These are phyloP conservation scores for Dentipellis fragilis DNA, from an alignment of 768 basidiomycete species.

Conservation along the genomic window DNA sequence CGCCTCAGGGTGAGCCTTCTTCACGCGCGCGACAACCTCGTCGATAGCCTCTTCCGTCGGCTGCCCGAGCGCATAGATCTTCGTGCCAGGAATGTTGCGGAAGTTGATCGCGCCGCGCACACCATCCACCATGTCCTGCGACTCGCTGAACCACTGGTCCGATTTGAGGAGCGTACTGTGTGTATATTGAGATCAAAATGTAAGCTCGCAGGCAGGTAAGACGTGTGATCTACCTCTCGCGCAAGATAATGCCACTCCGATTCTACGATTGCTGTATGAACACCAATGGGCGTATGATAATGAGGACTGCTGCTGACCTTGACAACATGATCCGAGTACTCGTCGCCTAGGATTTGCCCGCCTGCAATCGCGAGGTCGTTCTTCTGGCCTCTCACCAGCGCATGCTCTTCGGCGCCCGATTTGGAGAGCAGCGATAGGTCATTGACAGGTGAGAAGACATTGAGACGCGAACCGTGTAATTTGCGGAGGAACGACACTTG, in stretches of 20 bases:
- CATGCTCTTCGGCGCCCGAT: conserved; percentile 45
- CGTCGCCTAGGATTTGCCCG: conserved; percentile 85
- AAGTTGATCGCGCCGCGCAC: conserved; percentile 95
- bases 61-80: conserved; percentile 89
- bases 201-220: conserved; percentile 1
- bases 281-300: too few species aligned
- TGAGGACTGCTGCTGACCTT: conserved; percentile 37
- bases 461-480: conserved; percentile 68
- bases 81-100: conserved; percentile 68
- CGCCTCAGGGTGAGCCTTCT: conserved; percentile 46
- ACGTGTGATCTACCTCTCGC: conserved; percentile 53
- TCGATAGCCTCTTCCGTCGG: conserved; percentile 84
- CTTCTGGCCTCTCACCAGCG: conserved; percentile 56
- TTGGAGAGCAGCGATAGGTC: conserved; percentile 80
- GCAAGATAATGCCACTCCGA: conserved; percentile 87
- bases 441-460: conserved; percentile 85
- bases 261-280: conserved; percentile 36
- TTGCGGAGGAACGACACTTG: conserved; percentile 84
- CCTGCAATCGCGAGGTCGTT: conserved; percentile 69
- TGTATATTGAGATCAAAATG: background rate
- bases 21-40: conserved; percentile 61
- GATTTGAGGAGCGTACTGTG: conserved; percentile 80
- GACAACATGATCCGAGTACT: conserved; percentile 91
- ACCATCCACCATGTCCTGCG: conserved; percentile 49
- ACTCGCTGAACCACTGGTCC: conserved; percentile 81